phyloP scores from a whole-genome alignment of 371 early-diverging fungal species.

The Mortierella sp. region DNA sequence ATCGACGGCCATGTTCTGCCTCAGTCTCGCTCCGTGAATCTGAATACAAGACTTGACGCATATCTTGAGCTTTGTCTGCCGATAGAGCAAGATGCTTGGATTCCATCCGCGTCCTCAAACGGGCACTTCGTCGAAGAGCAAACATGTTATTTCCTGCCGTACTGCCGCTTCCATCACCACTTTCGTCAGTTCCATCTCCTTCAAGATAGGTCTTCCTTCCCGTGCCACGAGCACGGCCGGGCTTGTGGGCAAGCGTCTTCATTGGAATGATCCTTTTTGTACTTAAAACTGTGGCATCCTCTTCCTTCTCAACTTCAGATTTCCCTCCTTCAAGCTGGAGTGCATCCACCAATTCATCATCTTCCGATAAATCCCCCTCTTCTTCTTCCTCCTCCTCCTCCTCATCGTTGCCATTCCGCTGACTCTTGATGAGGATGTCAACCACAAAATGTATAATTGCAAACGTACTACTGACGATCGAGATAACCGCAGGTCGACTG shows the following conservation, averaged over 20 bases:
- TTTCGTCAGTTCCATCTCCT: neutral
- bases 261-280: neutral
- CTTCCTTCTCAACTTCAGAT: neutral
- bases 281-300: no score
- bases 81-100: no score
- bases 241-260: constrained; percentile 1
- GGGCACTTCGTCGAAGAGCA: neutral
- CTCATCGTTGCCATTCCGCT: constrained; percentile 47
- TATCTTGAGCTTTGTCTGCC: no score
- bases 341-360: neutral
- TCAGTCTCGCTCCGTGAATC: constrained; percentile 15
- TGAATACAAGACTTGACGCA: neutral
- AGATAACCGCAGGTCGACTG: constrained; percentile 35
- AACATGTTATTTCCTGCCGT: no score
- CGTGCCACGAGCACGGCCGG: neutral
- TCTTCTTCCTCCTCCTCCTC: constrained; percentile 24
- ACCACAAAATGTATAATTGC: constrained; percentile 46
- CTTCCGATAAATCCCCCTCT: constrained; percentile 9
- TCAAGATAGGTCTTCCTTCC: neutral
- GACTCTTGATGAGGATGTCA: constrained; percentile 53
- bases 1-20: constrained; percentile 9
- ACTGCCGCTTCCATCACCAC: constrained; percentile 5
- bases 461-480: constrained; percentile 26
- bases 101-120: neutral
- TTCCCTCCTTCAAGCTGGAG: neutral